Evolutionary conservation across 352 stramenopile species (phyloP), one percentile per base, ranked within the genome.

Genomic region (Plasmopara viticola): DNA sequence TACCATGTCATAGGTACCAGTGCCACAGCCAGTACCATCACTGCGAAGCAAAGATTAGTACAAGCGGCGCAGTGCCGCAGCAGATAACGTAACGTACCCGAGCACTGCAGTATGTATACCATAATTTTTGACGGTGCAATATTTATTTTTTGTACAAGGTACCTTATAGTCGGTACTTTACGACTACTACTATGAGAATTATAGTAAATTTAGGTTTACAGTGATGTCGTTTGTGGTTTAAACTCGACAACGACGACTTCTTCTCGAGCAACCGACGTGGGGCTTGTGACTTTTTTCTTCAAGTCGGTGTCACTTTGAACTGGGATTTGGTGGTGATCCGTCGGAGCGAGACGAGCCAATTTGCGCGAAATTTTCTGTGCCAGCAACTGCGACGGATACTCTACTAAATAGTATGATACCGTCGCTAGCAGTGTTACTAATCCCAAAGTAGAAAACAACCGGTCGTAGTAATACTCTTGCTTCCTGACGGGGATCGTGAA

Each of bases 1-100:
- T 89, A 91, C 80, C 80, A 91, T 30, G 56, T 74, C n/a, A 84
- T 41, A 13, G 56, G 57, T 40, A 72, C 72, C 31, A 91, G 66
- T 13, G 49, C 44, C 12, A 54, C 60, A 25, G 80, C 64, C 20
- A 90, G 62, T 40, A 72, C 12, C 43, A 88, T 56, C 48, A 86
- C 77, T 87, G 52, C 43, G n/a, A 60, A 42, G 50, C 20, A 37
- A 51, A 48, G 6, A n/a, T 56, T 48, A 56, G 14, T 45, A 13
- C 31, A 40, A 51, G 6, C 6, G 4, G n/a, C 35, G 44, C 29
- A 13, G 7, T 14, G 43, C 1, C 6, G 31, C 5, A 17, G 28
- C 6, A 6, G 34, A 6, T 34, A 10, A n/a, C 43, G 49, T 34
- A 10, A n/a, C 43, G 49, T 53, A 81, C 67, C 62, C 10, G 64